These are phyloP conservation scores for Uronychia setigera DNA, from an alignment of 73 alveolate genomes.

Conservation along the genomic window DNA sequence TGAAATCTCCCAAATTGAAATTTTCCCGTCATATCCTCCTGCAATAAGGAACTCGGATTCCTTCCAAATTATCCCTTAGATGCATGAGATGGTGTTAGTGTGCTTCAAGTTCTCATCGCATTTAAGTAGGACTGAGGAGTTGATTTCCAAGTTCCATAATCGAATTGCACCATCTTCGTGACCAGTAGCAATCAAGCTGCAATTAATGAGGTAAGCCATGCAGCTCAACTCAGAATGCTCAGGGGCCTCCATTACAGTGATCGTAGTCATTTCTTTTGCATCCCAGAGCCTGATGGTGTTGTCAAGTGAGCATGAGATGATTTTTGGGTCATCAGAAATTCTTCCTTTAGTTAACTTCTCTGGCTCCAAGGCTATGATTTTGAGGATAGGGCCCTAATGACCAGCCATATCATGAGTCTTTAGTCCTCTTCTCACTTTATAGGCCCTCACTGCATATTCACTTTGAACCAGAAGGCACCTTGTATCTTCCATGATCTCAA, in stretches of 20 bases:
- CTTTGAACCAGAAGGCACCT: slow-evolving; percentile 68
- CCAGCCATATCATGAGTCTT: slow-evolving; percentile 84
- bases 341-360: slow-evolving; percentile 61
- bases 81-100: slow-evolving; percentile 75
- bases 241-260: slow-evolving; percentile 72
- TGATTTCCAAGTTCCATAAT: slow-evolving; percentile 87
- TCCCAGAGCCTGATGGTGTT: slow-evolving; percentile 94
- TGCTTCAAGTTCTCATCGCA: slow-evolving; percentile 71
- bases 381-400: slow-evolving; percentile 86
- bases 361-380: slow-evolving; percentile 72
- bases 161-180: slow-evolving; percentile 90
- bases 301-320: slow-evolving; percentile 80
- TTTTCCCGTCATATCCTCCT: slow-evolving; percentile 88
- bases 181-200: slow-evolving; percentile 91
- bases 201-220: slow-evolving; percentile 79
- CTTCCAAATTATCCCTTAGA: slow-evolving; percentile 69
- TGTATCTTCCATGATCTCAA: slow-evolving; percentile 66
- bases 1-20: slow-evolving; percentile 90
- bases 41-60: slow-evolving; percentile 78
- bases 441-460: slow-evolving; percentile 70
- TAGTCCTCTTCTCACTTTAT: slow-evolving; percentile 79
- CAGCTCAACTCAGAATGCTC: slow-evolving; percentile 81
- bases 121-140: slow-evolving; percentile 68
- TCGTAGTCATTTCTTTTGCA: slow-evolving; percentile 82
- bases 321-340: slow-evolving; percentile 67